phyloP scores from a whole-genome alignment of 108 stramenopile genomes.

The Parmales sp. region DNA sequence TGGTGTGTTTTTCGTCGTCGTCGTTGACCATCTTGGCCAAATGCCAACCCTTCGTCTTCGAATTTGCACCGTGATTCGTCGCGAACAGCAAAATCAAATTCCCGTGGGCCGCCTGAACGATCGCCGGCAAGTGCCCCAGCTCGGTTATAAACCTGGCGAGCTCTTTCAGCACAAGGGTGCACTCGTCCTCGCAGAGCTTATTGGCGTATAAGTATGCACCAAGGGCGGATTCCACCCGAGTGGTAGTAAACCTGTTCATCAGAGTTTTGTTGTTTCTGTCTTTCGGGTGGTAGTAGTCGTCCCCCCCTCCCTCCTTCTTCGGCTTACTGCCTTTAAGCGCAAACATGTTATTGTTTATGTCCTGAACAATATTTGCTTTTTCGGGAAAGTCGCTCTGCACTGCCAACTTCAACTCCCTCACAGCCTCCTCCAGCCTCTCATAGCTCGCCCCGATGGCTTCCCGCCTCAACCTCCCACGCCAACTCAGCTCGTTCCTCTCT shows the following conservation, averaged over 20 bases:
- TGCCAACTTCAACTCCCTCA: slow-evolving; percentile 34
- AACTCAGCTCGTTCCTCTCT: slow-evolving; percentile 59
- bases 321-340: slow-evolving; percentile 41
- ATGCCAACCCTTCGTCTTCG: slow-evolving; percentile 55
- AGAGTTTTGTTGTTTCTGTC: slow-evolving; percentile 78
- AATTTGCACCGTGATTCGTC: slow-evolving; percentile 56
- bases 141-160: slow-evolving; percentile 38
- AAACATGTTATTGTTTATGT: slow-evolving; percentile 71
- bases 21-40: slow-evolving; percentile 40
- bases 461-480: slow-evolving; percentile 56
- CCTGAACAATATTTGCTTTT: slow-evolving; percentile 40
- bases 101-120: slow-evolving; percentile 59
- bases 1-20: slow-evolving; percentile 12
- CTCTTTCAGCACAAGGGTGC: slow-evolving; percentile 35
- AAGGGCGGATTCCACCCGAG: slow-evolving; percentile 55
- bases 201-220: slow-evolving; percentile 56
- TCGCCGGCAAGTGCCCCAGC: slow-evolving; percentile 54
- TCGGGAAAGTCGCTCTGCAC: slow-evolving; percentile 55
- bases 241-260: slow-evolving; percentile 67
- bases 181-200: slow-evolving; percentile 40
- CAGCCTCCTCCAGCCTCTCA: slow-evolving; percentile 35
- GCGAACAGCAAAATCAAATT: slow-evolving; percentile 66
- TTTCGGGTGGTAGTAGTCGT: slow-evolving; percentile 52
- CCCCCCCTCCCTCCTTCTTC: slow-evolving; percentile 13
- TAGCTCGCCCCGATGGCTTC: slow-evolving; percentile 35